Percentiles rank a stretch among this genome's conserved stretches.
phyloP scores from a whole-genome alignment of 345 rosid species.

The Sisymbrium irio region DNA sequence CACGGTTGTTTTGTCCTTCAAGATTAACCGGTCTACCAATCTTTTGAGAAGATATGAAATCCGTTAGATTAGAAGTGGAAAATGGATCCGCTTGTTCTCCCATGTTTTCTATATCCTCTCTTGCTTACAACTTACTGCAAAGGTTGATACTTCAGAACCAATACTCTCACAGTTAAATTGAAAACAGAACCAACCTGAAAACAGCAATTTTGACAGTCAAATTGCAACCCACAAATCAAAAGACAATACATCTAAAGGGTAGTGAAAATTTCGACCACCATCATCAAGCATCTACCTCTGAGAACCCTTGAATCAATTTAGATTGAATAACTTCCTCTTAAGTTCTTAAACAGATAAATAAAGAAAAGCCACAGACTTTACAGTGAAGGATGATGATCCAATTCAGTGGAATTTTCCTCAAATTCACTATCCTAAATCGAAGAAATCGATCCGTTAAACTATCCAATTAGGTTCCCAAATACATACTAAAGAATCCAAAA shows the following conservation, averaged over 20 bases:
- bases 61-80: slow-evolving; percentile 32
- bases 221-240: background rate
- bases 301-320: background rate
- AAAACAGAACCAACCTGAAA: background rate
- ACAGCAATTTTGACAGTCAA: slow-evolving; percentile 15
- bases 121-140: slow-evolving; percentile 8
- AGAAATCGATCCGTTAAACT: background rate
- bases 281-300: background rate
- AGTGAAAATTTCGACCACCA: background rate
- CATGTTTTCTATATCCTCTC: slow-evolving; percentile 39
- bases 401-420: background rate
- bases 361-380: slow-evolving; percentile 8
- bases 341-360: background rate
- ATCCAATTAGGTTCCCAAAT: slow-evolving; percentile 11
- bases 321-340: background rate
- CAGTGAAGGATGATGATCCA: background rate
- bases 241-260: background rate
- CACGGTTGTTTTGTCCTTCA: slow-evolving; percentile 45
- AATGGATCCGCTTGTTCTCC: slow-evolving; percentile 43
- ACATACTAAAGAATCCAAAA: background rate
- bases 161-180: background rate
- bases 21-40: slow-evolving; percentile 38
- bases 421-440: background rate
- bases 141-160: background rate
- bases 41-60: slow-evolving; percentile 36